Evolutionary conservation across 2,329 filamentous ascomycete genomes (phyloP).

Genomic region (Cordyceps fumosorosea): DNA sequence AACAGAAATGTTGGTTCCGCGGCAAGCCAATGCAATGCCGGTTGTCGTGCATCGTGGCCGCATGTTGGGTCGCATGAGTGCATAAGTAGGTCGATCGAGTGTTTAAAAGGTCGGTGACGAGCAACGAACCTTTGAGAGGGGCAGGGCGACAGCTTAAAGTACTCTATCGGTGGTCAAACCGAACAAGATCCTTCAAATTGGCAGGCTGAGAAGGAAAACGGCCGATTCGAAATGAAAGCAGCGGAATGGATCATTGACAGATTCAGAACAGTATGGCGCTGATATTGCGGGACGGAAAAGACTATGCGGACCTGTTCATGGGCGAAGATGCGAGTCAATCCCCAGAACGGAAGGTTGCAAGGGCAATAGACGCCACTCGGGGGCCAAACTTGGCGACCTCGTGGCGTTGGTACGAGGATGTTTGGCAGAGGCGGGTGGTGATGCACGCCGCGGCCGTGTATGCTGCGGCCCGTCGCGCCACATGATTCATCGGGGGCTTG

Average conservation of each 20-base stretch:
- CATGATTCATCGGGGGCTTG: no score
- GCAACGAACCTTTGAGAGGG: background rate
- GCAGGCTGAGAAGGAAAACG: no score
- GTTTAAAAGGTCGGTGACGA: background rate
- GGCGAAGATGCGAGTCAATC: background rate
- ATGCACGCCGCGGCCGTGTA: background rate
- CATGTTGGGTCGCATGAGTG: slow-evolving; percentile 8
- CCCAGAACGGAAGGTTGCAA: background rate
- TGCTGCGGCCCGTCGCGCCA: background rate
- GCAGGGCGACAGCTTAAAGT: background rate
- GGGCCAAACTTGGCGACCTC: background rate
- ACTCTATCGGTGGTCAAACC: background rate
- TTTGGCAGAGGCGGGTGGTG: background rate
- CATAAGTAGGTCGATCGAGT: slow-evolving; percentile 3
- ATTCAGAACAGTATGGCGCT: background rate
- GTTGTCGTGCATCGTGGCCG: background rate
- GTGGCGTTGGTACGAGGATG: background rate
- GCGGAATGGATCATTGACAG: no score
- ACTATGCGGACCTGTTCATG: background rate
- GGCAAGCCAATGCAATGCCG: background rate
- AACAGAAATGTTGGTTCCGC: background rate
- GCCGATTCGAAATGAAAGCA: no score
- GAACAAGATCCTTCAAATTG: background rate
- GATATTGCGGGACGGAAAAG: background rate
- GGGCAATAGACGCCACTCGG: background rate